phyloP scores from a whole-genome alignment of 2,329 filamentous ascomycete genomes.

The Amauroascus verrucosus region DNA sequence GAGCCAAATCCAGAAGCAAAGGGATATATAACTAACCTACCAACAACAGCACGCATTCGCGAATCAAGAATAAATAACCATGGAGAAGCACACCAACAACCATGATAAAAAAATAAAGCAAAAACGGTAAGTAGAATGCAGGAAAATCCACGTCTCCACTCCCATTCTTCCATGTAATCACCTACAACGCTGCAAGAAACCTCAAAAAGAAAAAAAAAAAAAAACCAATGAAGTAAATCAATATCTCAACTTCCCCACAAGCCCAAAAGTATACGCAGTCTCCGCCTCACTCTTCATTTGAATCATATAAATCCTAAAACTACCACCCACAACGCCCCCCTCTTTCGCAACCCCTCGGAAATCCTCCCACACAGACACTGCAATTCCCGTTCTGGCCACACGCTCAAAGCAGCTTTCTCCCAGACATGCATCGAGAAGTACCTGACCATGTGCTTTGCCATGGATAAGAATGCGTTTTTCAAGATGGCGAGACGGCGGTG shows the following conservation, averaged over 20 bases:
- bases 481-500: constrained; percentile 45
- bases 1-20: too few relatives aligned
- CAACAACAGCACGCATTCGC: neutral
- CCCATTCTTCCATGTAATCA: neutral
- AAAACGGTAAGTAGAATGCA: neutral
- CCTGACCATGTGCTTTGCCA: constrained; percentile 55
- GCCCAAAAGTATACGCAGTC: constrained; percentile 45
- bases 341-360: constrained; percentile 49
- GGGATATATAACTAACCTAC: neutral
- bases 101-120: constrained; percentile 4
- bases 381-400: constrained; percentile 74
- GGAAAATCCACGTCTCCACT: too few relatives aligned
- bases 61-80: neutral
- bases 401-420: constrained; percentile 76
- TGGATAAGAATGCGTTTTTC: constrained; percentile 80
- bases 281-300: constrained; percentile 48
- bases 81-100: too few relatives aligned
- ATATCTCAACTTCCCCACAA: constrained; percentile 45
- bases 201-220: neutral
- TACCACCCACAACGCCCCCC: constrained; percentile 49
- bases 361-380: constrained; percentile 79
- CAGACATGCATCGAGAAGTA: constrained; percentile 72
- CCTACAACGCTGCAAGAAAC: neutral
- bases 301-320: constrained; percentile 55
- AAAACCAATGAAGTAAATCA: too few relatives aligned